Percentiles rank a stretch among this genome's conserved stretches.
Conservation (phyloP, 2,329 filamentous ascomycete species). For the Penicillium sp. region DNA sequence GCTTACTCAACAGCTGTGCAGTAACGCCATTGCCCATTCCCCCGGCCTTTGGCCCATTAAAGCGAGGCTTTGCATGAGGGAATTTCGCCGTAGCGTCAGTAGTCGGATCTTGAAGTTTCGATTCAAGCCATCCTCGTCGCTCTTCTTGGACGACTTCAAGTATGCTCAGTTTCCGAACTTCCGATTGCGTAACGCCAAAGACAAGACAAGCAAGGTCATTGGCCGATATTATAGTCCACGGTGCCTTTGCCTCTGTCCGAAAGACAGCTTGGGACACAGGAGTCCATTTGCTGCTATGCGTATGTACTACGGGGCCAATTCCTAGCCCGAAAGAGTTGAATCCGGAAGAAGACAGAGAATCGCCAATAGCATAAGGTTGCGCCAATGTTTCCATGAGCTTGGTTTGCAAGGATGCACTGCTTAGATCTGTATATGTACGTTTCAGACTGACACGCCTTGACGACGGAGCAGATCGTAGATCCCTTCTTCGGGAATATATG, state of each 20-base stretch:
- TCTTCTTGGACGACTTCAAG: slow-evolving; percentile 91
- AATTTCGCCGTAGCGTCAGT: slow-evolving; percentile 41
- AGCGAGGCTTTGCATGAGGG: slow-evolving; percentile 36
- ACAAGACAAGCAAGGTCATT: slow-evolving; percentile 95
- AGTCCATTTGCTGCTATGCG: slow-evolving; percentile 84
- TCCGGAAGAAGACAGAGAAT: slow-evolving; percentile 38
- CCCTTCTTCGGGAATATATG: slow-evolving; percentile 25
- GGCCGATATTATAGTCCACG: slow-evolving; percentile 93
- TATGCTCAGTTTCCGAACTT: slow-evolving; percentile 92
- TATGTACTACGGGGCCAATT: slow-evolving; percentile 63
- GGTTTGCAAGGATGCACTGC: slow-evolving; percentile 69
- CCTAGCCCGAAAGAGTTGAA: slow-evolving; percentile 35
- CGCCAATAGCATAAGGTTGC: slow-evolving; percentile 67
- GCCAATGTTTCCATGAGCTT: slow-evolving; percentile 82
- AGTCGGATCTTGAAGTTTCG: slow-evolving; percentile 68
- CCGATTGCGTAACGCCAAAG: slow-evolving; percentile 97
- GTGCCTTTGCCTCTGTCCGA: slow-evolving; percentile 83
- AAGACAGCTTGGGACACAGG: slow-evolving; percentile 95
- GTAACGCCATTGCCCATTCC: slow-evolving; percentile 81
- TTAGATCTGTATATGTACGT: slow-evolving; percentile 82
- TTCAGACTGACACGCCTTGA: slow-evolving; percentile 68
- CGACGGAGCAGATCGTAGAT: slow-evolving; percentile 43
- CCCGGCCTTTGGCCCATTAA: slow-evolving; percentile 36
- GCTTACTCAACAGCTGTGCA: slow-evolving; percentile 81
- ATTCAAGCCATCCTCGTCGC: slow-evolving; percentile 81